Conservation (phyloP, 129 eudicot genomes). For the Oenanthe sinensis region DNA sequence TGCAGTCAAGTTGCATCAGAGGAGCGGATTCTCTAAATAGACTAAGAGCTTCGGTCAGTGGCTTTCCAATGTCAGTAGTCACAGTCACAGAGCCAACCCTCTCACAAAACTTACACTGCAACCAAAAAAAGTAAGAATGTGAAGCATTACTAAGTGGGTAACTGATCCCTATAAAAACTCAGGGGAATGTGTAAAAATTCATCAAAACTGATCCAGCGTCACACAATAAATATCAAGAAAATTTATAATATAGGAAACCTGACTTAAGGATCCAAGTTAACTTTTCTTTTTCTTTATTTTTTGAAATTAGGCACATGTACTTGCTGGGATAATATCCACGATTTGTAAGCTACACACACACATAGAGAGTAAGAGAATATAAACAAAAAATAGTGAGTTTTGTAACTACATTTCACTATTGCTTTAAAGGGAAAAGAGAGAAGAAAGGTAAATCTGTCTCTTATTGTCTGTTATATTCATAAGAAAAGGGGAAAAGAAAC, state of each 20-base stretch:
- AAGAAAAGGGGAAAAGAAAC: no score
- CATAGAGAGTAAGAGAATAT: no score
- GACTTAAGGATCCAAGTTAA: background rate
- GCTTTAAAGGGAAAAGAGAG: no score
- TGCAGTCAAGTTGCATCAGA: conserved; percentile 68
- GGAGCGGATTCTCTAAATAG: conserved; percentile 48
- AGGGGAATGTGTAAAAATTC: background rate
- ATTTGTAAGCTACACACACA: no score
- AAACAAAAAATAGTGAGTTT: no score
- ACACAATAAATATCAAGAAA: background rate
- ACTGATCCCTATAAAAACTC: background rate
- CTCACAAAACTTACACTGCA: conserved; percentile 84
- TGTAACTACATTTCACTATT: no score
- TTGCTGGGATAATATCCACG: no score
- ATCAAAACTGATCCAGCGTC: conserved; percentile 5
- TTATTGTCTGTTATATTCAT: no score
- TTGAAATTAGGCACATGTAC: no score
- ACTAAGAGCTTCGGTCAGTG: conserved; percentile 42
- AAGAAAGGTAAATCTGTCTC: no score
- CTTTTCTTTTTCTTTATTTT: no score
- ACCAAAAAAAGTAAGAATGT: conserved; percentile 7
- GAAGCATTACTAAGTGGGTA: background rate
- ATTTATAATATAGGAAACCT: background rate
- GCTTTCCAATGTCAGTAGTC: conserved; percentile 53
- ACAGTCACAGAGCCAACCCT: conserved; percentile 72